Evolutionary conservation across 768 basidiomycete species (phyloP).

Genomic region (Amanita pseudoporphyria): DNA sequence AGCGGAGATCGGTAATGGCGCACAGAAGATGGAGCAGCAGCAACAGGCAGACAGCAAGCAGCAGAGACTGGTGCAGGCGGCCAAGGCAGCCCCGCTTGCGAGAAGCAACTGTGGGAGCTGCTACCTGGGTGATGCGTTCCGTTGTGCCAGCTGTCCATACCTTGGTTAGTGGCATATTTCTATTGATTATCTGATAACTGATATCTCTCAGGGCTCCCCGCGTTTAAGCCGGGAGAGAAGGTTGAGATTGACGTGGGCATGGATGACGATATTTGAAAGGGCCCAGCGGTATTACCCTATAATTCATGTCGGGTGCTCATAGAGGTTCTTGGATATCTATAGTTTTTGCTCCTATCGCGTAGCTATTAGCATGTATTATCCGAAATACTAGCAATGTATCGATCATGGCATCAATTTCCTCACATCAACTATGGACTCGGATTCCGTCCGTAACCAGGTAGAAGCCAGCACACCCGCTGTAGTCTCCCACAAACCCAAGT

Average conservation of each 20-base stretch:
- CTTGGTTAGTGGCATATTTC: slow-evolving; percentile 56
- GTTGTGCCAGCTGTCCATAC: slow-evolving; percentile 95
- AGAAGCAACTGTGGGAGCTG: slow-evolving; percentile 97
- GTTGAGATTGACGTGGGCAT: slow-evolving; percentile 84
- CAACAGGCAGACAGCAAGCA: slow-evolving; percentile 38
- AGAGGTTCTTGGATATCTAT: neutral
- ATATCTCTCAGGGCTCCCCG: slow-evolving; percentile 69
- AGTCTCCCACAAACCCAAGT: slow-evolving; percentile 21
- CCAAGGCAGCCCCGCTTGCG: slow-evolving; percentile 69
- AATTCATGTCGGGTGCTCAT: neutral
- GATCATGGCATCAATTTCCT: neutral
- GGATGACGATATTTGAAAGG: slow-evolving; percentile 65
- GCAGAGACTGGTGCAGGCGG: slow-evolving; percentile 55
- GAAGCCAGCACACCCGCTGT: slow-evolving; percentile 10
- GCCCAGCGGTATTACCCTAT: neutral
- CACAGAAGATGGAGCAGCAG: neutral
- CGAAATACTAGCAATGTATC: neutral
- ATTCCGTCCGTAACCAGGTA: slow-evolving; percentile 1
- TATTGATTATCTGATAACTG: slow-evolving; percentile 7
- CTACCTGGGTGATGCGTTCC: slow-evolving; percentile 95
- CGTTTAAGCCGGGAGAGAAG: slow-evolving; percentile 98
- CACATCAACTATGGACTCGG: neutral
- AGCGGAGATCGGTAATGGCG: neutral
- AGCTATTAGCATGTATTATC: neutral
- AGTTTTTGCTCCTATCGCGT: neutral